Conservation (phyloP, 805 yeast species). For the Metschnikowia koreensis region DNA sequence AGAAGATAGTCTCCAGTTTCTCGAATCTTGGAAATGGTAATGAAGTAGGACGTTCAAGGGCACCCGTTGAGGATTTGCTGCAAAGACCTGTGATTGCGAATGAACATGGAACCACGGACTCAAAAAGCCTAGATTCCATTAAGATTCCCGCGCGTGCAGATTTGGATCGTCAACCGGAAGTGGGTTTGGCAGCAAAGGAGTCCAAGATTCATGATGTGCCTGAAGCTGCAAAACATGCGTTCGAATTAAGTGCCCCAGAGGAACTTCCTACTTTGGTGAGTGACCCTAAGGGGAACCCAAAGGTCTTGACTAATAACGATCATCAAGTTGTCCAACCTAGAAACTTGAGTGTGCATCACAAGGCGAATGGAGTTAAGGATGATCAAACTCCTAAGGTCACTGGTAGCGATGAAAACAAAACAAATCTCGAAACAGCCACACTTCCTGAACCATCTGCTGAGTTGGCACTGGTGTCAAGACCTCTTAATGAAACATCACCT, state of each 20-base stretch:
- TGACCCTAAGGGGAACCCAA: conserved; percentile 1
- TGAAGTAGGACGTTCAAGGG: neutral
- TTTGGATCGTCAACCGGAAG: conserved; percentile 5
- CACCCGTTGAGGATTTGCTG: neutral
- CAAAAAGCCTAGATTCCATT: neutral
- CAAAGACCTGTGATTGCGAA: neutral
- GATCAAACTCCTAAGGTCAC: no score
- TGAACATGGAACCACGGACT: neutral
- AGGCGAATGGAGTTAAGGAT: no score
- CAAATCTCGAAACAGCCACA: no score
- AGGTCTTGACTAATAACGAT: conserved; percentile 1
- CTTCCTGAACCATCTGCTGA: no score
- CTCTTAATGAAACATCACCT: neutral
- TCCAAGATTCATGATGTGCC: neutral
- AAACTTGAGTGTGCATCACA: neutral
- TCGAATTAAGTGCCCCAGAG: neutral
- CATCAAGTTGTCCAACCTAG: conserved; percentile 2
- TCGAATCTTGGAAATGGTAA: conserved; percentile 3
- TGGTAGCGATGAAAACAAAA: no score
- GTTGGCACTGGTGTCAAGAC: no score
- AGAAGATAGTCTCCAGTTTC: conserved; percentile 1
- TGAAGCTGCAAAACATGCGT: neutral
- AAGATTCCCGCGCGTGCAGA: conserved; percentile 4
- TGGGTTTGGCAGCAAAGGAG: neutral
- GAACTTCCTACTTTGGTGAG: conserved; percentile 9